Base-by-base conservation (phyloP, 2,329 filamentous ascomycete genomes). In the Macrophomina pseudophaseolina region DNA sequence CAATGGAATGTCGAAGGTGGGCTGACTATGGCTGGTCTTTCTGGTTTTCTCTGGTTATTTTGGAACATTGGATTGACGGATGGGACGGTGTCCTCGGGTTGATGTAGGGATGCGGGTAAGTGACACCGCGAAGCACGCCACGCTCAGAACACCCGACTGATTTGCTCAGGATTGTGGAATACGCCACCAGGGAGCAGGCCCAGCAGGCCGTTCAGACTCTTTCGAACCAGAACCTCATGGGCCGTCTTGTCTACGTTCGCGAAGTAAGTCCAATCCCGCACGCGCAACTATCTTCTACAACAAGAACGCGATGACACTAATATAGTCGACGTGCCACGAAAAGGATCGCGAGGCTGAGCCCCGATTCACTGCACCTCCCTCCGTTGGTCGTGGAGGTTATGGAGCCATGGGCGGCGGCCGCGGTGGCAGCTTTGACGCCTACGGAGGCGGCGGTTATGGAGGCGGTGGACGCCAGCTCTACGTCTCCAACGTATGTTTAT, bases 1-100 rank as follows among this genome's bases (percentile, higher is more conserved):
- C 79, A 99, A 99, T 88, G 95, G 95, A 94, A 99, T 99, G 95
- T 98, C 94, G 92, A 99, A 99, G 94, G 94, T 98, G 94, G 93
- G 92, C 93, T 94, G 91, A 91, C 88, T 62, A 88, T 90, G 91
- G 90, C 88, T 92, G 92, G 91, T 89, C 85, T 85, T 85, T 84
- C 80, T 83, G 84, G 83, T 84, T 84, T 88, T 86, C 86, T 82
- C 83, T 84, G 79, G 78, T 62, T 80, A 74, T 74, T 79, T 91
- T 92, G 93, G 92, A 95, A 54, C 87, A 90, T 92, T 95, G 92
- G 93, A 91, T 97, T 97, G 94, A 97, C 94, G 94, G 94, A 91
- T 90, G 92, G 93, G 92, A 90, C 90, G 72, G 85, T 87, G 92
- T 92, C 90, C 90, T 88, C 83, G 86, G 90, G 88, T 87, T 85